Evolutionary conservation across 495 filamentous ascomycete genomes (phyloP), one percentile per base, ranked within the genome.

Genomic region (Neurospora discreta): DNA sequence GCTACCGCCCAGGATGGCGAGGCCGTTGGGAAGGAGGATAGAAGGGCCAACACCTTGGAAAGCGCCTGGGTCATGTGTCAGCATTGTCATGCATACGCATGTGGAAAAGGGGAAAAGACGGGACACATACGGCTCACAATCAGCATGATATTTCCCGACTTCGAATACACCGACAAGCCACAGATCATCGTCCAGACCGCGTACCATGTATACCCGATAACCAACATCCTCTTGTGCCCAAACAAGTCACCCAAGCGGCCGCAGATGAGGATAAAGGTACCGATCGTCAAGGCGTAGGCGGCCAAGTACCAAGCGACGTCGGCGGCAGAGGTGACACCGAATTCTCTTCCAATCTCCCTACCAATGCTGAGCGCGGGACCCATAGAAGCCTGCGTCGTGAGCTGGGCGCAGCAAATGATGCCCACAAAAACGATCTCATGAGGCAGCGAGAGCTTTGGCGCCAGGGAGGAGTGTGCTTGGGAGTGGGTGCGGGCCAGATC

Each of bases 221-320:
- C 72, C 69, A 89, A 87, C 75, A 91, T 81, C 2, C 77, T 80
- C 71, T 88, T 89, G 74, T 89, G 84, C 18, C 89, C 88, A 73
- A 84, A 87, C 1, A 87, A 73, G 71, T 91, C 89, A 26, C 89
- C 89, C 8, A 88, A 79, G 11, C 88, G 83, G 18, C 89, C 89
- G 11, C 85, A 85, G 33, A 89, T 80, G n/a, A 90, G 80, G 76
- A 91, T 89, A 73, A 91, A 91, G 8, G 88, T 89, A 39, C 89
- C 89, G 23, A 88, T 84, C 0, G 88, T 89, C 52, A 91, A 79
- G 39, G 82, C 83, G 77, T 89, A 90, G 0, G 81, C 84, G 3
- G 88, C 88, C 60, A 88, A 78, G 40, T 86, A 85, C 89, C 89
- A 90, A 58, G 80, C 81, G 15, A 84, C 69, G 42, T 81, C 77